Evolutionary conservation across 441 rosid genomes (phyloP).

Genomic region (Flueggea neowawraea): DNA sequence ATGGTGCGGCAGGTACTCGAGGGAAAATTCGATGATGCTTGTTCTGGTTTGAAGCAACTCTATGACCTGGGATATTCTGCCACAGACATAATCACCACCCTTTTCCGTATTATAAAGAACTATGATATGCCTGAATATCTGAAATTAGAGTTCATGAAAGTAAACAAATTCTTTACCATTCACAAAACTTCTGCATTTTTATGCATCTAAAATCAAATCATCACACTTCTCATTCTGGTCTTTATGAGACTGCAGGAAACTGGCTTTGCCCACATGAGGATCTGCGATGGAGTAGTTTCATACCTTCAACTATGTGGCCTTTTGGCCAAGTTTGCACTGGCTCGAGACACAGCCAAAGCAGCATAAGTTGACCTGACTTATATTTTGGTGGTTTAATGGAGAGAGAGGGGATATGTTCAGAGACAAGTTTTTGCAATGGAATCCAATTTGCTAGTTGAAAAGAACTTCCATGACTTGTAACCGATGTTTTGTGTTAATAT

Average conservation of each 20-base stretch:
- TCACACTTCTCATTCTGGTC: not conserved
- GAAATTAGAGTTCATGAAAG: constrained; percentile 97
- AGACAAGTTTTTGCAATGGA: not conserved
- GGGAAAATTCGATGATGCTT: constrained; percentile 86
- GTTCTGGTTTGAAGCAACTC: constrained; percentile 82
- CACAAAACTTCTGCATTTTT: not conserved
- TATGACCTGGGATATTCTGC: constrained; percentile 94
- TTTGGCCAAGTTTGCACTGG: constrained; percentile 76
- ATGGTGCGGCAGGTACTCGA: constrained; percentile 76
- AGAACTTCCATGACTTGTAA: not conserved
- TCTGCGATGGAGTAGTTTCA: constrained; percentile 95
- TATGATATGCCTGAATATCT: constrained; percentile 93
- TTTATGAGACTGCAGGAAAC: constrained; percentile 59
- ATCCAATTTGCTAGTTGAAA: not conserved
- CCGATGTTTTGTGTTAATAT: no score
- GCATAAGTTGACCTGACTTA: constrained; percentile 24
- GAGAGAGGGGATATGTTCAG: not conserved
- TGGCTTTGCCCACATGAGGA: constrained; percentile 97
- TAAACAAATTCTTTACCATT: constrained; percentile 6
- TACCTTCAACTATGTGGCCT: constrained; percentile 94
- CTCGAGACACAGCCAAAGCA: constrained; percentile 77
- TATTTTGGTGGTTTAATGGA: not conserved
- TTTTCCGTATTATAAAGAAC: constrained; percentile 83
- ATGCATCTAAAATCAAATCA: not conserved
- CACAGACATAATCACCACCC: constrained; percentile 91